Base-by-base conservation (phyloP, 495 filamentous ascomycete genomes). In the Aspergillus wentii region DNA sequence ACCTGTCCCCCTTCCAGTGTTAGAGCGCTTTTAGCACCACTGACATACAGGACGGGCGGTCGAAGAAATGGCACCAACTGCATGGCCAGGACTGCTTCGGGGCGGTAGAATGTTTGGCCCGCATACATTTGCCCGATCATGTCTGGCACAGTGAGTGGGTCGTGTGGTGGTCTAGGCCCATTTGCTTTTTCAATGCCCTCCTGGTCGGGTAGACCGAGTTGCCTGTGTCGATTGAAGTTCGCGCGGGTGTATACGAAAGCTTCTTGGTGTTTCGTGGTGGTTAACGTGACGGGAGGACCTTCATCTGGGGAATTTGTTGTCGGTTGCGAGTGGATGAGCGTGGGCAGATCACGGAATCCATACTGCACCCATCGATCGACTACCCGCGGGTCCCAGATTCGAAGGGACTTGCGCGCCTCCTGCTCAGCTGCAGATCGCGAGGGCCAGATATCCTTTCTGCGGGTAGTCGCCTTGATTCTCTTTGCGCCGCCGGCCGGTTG, bases 11-110 rank as follows among this genome's bases (percentile, higher is more conserved):
- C 50, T 16, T 17, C 28, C n/a, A 39, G 18, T 3, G 72, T 79
- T 19, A 90, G 57, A 2, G 68, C 46, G 20, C 74, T 79, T n/a
- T 57, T 46, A 6, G 49, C 66, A 26, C 82, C 85, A 56, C 85
- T 81, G 26, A 92, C 52, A 59, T 80, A 90, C 11, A 92, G 57
- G 8, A 79, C 76, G 2, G 72, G 72, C 3, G 87, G 85, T 3
- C 77, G 71, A 14, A 94, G 52, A 44, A 69, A 46, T 0, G 76
- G 74, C 3, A 94, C 67, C 26, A 72, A 55, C 11, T 59, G 39
- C 20, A 77, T 75, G 13, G 78, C 77, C 15, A 52, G 43, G 9
- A 61, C 43, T 4, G 77, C 72, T 46, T 89, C 88, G 17, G 80
- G 59, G 8, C 81, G 68, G 63, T 86, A 85, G 58, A 86, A 79